A percentile compares a stretch with the other conserved stretches of the same genome.
These are phyloP conservation scores for Backusella australiensis DNA, from an alignment of 192 early-diverging fungal species.

Conservation along the genomic window DNA sequence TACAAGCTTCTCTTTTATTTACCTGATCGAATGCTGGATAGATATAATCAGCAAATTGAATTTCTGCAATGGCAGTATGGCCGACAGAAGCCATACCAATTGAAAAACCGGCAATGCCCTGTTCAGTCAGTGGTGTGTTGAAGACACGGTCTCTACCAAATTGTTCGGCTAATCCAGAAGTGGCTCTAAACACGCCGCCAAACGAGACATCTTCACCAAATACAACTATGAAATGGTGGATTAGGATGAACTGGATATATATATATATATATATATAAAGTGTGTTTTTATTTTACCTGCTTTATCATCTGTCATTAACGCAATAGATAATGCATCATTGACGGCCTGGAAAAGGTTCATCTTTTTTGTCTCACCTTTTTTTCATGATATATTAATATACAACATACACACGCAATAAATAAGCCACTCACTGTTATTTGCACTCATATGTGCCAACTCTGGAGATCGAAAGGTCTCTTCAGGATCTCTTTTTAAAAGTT, in stretches of 20 bases:
- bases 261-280: too few species aligned
- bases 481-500: conserved; percentile 72
- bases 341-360: conserved; percentile 95
- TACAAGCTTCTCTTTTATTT: not conserved
- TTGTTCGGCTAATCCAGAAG: conserved; percentile 85
- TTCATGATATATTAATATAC: not conserved
- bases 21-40: conserved; percentile 98
- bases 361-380: conserved; percentile 70
- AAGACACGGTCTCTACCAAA: conserved; percentile 93
- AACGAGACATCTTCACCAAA: conserved; percentile 99
- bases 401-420: not conserved
- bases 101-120: conserved; percentile 93
- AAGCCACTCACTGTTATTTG: conserved; percentile 48
- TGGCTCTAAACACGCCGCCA: conserved; percentile 96
- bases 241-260: not conserved
- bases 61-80: conserved; percentile 96
- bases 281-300: conserved; percentile 46
- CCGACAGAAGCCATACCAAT: conserved; percentile 95
- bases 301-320: conserved; percentile 83
- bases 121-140: conserved; percentile 95
- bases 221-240: conserved; percentile 50
- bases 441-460: conserved; percentile 63
- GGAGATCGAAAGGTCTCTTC: conserved; percentile 65
- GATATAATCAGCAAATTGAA: conserved; percentile 99
- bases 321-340: conserved; percentile 92